These are phyloP conservation scores for Neospermospora avenae DNA, from an alignment of 2,329 filamentous ascomycete genomes.

Conservation along the genomic window DNA sequence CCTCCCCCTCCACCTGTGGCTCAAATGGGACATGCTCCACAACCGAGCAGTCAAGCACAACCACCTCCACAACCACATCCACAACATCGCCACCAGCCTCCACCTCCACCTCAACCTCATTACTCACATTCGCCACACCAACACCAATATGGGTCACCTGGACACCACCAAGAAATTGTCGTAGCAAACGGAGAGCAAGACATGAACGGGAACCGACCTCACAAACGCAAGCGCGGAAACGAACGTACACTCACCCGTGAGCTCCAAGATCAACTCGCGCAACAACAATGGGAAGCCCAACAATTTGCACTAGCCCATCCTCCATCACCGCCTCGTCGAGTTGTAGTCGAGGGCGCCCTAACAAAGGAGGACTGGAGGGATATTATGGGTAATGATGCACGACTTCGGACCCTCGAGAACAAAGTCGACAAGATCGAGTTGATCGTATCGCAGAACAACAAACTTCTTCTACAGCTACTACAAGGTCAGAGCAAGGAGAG, in stretches of 20 bases:
- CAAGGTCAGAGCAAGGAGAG: constrained; percentile 29
- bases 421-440: constrained; percentile 35
- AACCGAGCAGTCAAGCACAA: constrained; percentile 11
- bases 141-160: constrained; percentile 13
- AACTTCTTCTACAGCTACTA: constrained; percentile 32
- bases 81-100: constrained; percentile 18
- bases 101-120: constrained; percentile 6
- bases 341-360: constrained; percentile 33
- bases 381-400: constrained; percentile 35
- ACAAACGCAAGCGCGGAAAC: constrained; percentile 29
- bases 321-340: constrained; percentile 29
- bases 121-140: constrained; percentile 11
- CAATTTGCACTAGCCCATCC: constrained; percentile 23
- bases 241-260: constrained; percentile 28
- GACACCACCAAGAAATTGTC: constrained; percentile 23
- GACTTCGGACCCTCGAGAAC: constrained; percentile 31
- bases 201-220: constrained; percentile 30
- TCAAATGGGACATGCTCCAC: too few species aligned
- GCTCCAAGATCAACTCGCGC: constrained; percentile 28
- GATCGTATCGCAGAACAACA: constrained; percentile 35
- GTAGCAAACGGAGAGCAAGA: constrained; percentile 26
- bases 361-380: constrained; percentile 36
- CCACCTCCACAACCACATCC: constrained; percentile 9
- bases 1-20: not conserved
- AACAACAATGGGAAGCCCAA: constrained; percentile 25